Evolutionary conservation across 768 basidiomycete genomes (phyloP), one percentile per base, ranked within the genome.

Genomic region (Phylloporus sp.): DNA sequence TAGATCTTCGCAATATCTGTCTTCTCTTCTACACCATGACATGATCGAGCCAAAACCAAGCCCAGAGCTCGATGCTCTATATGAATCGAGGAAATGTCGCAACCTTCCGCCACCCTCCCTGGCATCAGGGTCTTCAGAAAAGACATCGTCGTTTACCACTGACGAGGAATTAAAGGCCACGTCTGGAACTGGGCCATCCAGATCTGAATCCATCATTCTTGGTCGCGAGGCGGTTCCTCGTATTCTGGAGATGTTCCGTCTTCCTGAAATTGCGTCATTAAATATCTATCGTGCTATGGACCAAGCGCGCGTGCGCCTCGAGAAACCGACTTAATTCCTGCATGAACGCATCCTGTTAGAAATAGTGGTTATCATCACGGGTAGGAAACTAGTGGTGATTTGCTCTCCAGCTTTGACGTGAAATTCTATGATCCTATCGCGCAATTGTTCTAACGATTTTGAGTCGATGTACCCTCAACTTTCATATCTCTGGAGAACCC

Each of bases 1-100:
- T 66, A 82, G 76, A 69, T 75, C 84, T 26, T 83, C 88, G 9
- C 70, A 79, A 58, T 82, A 88, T 67, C 69, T 90, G 2, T 69
- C 80, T 54, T 70, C 69, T 22, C 76, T 90, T 38, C 60, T 89
- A 34, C 71, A 78, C 37, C 67, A 69, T 27, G 77, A 75, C 4
- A 64, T 73, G 26, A 78, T 90, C 38, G 68, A 77, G 10, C 81
- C 86, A 3, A 62, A 79, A 57, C 65, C 76, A 15, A 80, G 74
- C 59, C 50, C 67, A 40, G 66, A 69, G 18, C 74, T 90, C 20
- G 83, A 90, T 50, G 52, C 54, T 2, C 65, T 88, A 28, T 90
- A 87, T 65, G 46, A 57, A 4, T 52, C 47, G 35, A 39, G 43
- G 45, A 37, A 23, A 47, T 44, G 33, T 13, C 54, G 18, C 45